A percentile compares a stretch with the other conserved stretches of the same genome.
phyloP scores from a whole-genome alignment of 768 basidiomycete genomes.

The Mrakia gelida region DNA sequence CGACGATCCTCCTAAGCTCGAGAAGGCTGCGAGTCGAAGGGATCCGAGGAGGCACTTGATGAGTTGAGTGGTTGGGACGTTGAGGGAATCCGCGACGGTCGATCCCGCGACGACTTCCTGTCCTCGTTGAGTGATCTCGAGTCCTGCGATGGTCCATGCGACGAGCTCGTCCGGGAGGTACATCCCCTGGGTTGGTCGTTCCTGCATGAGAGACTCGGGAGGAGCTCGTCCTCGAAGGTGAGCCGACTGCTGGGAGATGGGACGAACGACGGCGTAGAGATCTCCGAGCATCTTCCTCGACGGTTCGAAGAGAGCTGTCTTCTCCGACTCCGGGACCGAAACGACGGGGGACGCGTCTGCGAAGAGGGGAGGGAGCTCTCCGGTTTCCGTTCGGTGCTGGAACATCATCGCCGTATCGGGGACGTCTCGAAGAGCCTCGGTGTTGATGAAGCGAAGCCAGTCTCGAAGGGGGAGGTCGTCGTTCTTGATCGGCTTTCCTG shows the following conservation, averaged over 20 bases:
- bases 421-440: slow-evolving; percentile 70
- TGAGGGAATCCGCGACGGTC: slow-evolving; percentile 66
- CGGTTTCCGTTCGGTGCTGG: slow-evolving; percentile 44
- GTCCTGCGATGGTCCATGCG: slow-evolving; percentile 75
- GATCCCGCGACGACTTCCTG: slow-evolving; percentile 47
- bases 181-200: slow-evolving; percentile 57
- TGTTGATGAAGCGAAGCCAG: slow-evolving; percentile 84
- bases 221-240: slow-evolving; percentile 73
- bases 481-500: slow-evolving; percentile 43
- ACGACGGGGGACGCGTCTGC: slow-evolving; percentile 35
- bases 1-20: slow-evolving; percentile 11
- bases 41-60: slow-evolving; percentile 70
- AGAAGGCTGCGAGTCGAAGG: slow-evolving; percentile 46
- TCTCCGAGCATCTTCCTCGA: slow-evolving; percentile 80
- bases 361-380: slow-evolving; percentile 44
- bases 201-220: slow-evolving; percentile 48
- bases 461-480: slow-evolving; percentile 62
- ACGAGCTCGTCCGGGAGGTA: slow-evolving; percentile 89
- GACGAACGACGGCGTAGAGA: slow-evolving; percentile 69
- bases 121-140: slow-evolving; percentile 79
- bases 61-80: slow-evolving; percentile 71
- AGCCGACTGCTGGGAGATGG: slow-evolving; percentile 75
- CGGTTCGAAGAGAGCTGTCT: slow-evolving; percentile 11
- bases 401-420: slow-evolving; percentile 43
- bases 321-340: slow-evolving; percentile 9